Percentiles rank a stretch among this genome's conserved stretches.
Conservation (phyloP, 176 grass and related monocot species). For the Stipa capillata region DNA sequence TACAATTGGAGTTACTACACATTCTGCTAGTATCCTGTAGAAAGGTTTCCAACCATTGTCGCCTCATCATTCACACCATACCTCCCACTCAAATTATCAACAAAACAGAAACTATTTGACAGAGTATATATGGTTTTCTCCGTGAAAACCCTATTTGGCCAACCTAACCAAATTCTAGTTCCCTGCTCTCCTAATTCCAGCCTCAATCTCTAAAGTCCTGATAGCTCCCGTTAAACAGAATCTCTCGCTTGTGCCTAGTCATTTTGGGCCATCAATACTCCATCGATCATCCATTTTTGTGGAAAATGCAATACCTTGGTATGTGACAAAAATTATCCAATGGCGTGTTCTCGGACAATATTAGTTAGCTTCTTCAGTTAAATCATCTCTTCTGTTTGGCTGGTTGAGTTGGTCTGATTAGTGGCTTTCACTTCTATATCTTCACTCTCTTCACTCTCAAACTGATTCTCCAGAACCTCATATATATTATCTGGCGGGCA, state of each 20-base stretch:
- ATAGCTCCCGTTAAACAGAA: background rate
- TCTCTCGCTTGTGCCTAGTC: background rate
- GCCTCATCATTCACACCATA: background rate
- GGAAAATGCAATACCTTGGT: background rate
- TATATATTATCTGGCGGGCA: slow-evolving; percentile 62
- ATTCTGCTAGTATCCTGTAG: background rate
- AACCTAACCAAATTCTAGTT: slow-evolving; percentile 1
- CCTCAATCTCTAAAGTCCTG: background rate
- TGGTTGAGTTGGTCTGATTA: slow-evolving; percentile 22
- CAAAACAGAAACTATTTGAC: background rate
- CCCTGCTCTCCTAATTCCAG: background rate
- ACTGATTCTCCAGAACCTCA: slow-evolving; percentile 49
- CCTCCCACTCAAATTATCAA: background rate
- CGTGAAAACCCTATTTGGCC: background rate
- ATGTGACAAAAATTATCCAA: background rate
- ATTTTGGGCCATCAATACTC: background rate
- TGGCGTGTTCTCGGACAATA: background rate
- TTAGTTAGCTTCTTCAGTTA: slow-evolving; percentile 13
- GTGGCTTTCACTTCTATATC: slow-evolving; percentile 13
- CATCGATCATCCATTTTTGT: background rate
- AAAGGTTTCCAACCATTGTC: background rate
- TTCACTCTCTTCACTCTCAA: slow-evolving; percentile 36
- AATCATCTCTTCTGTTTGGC: slow-evolving; percentile 35
- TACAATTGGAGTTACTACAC: background rate
- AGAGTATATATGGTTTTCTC: background rate